Percentiles rank a stretch among this genome's conserved stretches.
Evolutionary conservation across 139 green algal genomes (phyloP).

Genomic region (Micractinium conductrix): DNA sequence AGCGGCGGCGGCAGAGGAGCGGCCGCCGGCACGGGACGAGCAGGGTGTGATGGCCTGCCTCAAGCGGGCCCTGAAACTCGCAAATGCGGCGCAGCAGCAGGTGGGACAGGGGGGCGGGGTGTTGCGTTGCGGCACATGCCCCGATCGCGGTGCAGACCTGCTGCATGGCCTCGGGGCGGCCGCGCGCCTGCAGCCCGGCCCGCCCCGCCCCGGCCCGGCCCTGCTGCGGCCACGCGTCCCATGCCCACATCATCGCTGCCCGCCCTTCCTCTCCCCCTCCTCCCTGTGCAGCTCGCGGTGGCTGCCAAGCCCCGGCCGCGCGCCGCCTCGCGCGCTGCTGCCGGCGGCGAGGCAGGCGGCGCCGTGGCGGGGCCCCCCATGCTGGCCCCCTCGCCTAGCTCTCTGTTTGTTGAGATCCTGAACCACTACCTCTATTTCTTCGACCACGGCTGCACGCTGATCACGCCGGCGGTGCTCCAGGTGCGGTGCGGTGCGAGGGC

Average conservation of each 20-base stretch:
- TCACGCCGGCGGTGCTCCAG: neutral
- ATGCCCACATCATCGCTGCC: neutral
- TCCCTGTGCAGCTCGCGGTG: conserved; percentile 55
- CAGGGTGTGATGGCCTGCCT: conserved; percentile 79
- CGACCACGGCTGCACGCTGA: conserved; percentile 51
- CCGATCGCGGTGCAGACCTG: neutral
- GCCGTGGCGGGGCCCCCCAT: neutral
- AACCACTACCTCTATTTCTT: conserved; percentile 85
- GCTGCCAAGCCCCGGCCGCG: conserved; percentile 42
- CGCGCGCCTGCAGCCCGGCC: neutral
- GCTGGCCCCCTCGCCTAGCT: conserved; percentile 28
- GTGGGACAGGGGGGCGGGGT: neutral
- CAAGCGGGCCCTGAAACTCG: conserved; percentile 84
- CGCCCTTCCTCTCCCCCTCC: no score
- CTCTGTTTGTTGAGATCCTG: conserved; percentile 86
- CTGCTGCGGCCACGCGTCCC: neutral
- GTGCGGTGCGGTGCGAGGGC: neutral
- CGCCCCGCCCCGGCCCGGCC: no score
- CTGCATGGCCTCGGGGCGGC: neutral
- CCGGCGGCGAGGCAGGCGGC: neutral
- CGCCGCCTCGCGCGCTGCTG: neutral
- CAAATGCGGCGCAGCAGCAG: conserved; percentile 77
- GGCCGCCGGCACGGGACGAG: conserved; percentile 55
- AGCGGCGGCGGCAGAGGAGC: neutral
- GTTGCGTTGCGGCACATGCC: neutral